Evolutionary conservation across 768 basidiomycete genomes (phyloP).

Genomic region (Trametes cingulata): DNA sequence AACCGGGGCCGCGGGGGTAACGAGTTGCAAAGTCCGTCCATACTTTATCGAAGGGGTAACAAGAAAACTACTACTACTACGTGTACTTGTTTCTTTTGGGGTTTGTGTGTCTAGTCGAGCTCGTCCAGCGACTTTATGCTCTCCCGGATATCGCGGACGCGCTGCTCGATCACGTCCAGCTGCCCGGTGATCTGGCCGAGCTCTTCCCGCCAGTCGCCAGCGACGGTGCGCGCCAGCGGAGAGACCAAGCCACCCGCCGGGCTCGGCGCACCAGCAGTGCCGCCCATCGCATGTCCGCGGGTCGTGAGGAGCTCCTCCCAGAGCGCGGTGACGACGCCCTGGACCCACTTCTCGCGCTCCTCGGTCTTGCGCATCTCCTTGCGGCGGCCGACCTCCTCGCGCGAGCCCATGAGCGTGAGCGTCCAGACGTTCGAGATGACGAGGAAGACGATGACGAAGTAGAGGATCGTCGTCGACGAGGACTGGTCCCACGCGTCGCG

Average conservation of each 20-base stretch:
- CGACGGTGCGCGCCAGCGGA: slow-evolving; percentile 12
- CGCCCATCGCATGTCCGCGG: slow-evolving; percentile 38
- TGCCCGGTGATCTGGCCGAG: slow-evolving; percentile 46
- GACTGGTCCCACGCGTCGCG: slow-evolving; percentile 80
- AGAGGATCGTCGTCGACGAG: slow-evolving; percentile 68
- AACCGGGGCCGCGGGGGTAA: background rate
- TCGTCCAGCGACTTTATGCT: slow-evolving; percentile 39
- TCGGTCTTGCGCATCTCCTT: slow-evolving; percentile 55
- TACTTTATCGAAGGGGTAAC: background rate
- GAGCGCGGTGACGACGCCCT: slow-evolving; percentile 67
- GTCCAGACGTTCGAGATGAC: slow-evolving; percentile 83
- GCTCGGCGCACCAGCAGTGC: background rate
- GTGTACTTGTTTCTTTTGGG: too few relatives aligned
- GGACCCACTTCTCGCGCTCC: slow-evolving; percentile 76
- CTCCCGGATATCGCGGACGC: slow-evolving; percentile 47
- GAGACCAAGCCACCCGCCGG: background rate
- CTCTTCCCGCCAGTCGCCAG: slow-evolving; percentile 46
- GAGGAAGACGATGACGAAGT: slow-evolving; percentile 68
- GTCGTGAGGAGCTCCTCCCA: slow-evolving; percentile 63
- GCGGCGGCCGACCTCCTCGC: slow-evolving; percentile 44
- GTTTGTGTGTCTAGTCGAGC: background rate
- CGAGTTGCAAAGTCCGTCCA: background rate
- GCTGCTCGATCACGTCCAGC: slow-evolving; percentile 60
- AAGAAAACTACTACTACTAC: too few relatives aligned
- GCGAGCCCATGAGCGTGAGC: slow-evolving; percentile 46